Evolutionary conservation across 371 early-diverging fungal genomes (phyloP), one percentile per base, ranked within the genome.

Genomic region (Rhizopus arrhizus): DNA sequence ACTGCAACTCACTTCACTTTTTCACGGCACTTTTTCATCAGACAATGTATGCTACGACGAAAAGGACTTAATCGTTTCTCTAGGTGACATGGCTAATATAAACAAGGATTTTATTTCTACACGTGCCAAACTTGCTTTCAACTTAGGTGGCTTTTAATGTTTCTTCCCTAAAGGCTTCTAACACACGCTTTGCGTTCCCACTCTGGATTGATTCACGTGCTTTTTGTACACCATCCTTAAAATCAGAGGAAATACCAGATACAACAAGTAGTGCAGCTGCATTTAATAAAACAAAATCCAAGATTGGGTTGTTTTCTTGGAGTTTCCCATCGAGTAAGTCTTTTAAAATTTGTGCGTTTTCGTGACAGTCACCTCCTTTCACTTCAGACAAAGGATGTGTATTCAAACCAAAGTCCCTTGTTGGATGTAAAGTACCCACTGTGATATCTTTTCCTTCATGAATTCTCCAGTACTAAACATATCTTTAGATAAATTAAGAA

Each of bases 221-320:
- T 38, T 93, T 69, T 32, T 65, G 58, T 0, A 95, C 95, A 13
- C 92, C 96, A 3, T 90, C 89, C 59, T 85, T 81, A 63, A 91
- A 89, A 48, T 86, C 76, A 4, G 59, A 50, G 0, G 94, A 94
- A 33, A 82, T 77, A 47, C 95, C 95, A 28, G 86, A 77, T n/a
- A 96, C 90, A 28, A 84, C 87, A 56, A 96, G 73, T 56, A 96
- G 67, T 6, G 95, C 95, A 4, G 91, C 88, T 3, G 95, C 84
- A 69, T 97, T 98, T 57, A 98, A 67, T 35, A 96, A 76, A 3
- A 98, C 94, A 82, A 92, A 97, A 68, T 95, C 94, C 28, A 91
- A 74, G 46, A 98, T 86, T 1, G 97, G 89, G 13, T 86, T 76
- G 4, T 77, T 67, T 11, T 75, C 73, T n/a, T 80, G 68, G 49